Percentiles rank a stretch among this genome's conserved stretches.
Conservation (phyloP, 495 filamentous ascomycete species). For the Tuber microsphaerosporum region DNA sequence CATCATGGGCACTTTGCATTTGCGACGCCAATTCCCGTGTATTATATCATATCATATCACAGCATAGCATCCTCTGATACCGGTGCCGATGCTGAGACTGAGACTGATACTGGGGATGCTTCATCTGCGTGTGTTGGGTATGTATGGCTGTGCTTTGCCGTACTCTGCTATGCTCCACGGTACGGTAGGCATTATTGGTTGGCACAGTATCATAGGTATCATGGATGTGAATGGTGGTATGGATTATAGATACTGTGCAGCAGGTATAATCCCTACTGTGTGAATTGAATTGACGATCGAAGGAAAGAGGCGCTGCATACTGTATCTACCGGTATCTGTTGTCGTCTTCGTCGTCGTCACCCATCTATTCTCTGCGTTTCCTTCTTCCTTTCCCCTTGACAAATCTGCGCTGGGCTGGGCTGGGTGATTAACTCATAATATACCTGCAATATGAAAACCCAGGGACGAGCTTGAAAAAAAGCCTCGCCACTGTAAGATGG, state of each 20-base stretch:
- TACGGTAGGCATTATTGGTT: no score
- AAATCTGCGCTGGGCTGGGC: neutral
- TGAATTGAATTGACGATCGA: neutral
- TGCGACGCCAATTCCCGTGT: neutral
- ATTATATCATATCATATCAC: no score
- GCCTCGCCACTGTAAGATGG: neutral
- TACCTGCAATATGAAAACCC: neutral
- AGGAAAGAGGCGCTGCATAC: neutral
- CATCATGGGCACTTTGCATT: no score
- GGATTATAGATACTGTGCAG: neutral
- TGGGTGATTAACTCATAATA: neutral
- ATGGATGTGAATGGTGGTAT: neutral
- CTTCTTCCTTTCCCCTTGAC: neutral
- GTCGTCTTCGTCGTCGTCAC: neutral
- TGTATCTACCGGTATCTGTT: neutral
- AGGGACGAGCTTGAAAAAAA: neutral
- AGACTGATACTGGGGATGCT: neutral
- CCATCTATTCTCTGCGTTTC: neutral
- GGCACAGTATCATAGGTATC: neutral
- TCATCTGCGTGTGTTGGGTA: neutral
- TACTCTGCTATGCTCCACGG: no score
- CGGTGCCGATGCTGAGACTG: neutral
- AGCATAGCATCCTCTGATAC: no score
- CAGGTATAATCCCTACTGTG: neutral
- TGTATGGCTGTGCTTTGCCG: no score